Evolutionary conservation across 2,329 filamentous ascomycete genomes (phyloP), one percentile per base, ranked within the genome.

Genomic region (Magnaporthiopsis rhizophila): DNA sequence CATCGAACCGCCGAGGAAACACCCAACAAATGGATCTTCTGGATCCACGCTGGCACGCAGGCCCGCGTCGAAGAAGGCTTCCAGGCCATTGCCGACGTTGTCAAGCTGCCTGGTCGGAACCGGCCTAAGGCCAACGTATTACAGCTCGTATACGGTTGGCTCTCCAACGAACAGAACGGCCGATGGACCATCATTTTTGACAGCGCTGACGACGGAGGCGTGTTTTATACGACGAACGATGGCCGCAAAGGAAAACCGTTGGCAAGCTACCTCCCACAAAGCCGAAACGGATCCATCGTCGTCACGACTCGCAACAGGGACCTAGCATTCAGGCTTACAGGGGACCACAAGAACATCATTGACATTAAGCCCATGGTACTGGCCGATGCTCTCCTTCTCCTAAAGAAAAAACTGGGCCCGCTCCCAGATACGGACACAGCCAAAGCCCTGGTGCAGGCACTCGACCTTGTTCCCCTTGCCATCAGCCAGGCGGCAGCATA

Each of bases 181-280:
- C 65, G 56, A 59, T 79, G 75, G 76, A 21, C 73, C 18, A 67
- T 78, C 38, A 67, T 78, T 59, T 68, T 79, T 28, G 75, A 79
- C 58, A 77, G 73, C 65, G 74, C 72, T 56, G 75, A 78, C 65
- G 69, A 77, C 67, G 13, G 60, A 38, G 62, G 70, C 9, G 65
- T 74, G 34, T 71, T 75, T 34, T 71, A 59, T 15, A 13, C n/a
- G 24, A 26, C 13, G 58, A 30, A 26, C 11, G 58, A n/a, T 26
- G 58, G 26, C 13, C 58, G 58, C 34, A 36, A 62, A 45, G 60
- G 24, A 6, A 45, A 53, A 26, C 32, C 24, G 24, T 28, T 62
- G 13, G 36, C 36, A 30, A 45, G 34, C 24, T 50, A 24, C 30
- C 24, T 62, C 8, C 60, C 36, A 24, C 36, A 62, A 32, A 62